phyloP scores from a whole-genome alignment of 2,329 filamentous ascomycete genomes.

The Lachnellula occidentalis region DNA sequence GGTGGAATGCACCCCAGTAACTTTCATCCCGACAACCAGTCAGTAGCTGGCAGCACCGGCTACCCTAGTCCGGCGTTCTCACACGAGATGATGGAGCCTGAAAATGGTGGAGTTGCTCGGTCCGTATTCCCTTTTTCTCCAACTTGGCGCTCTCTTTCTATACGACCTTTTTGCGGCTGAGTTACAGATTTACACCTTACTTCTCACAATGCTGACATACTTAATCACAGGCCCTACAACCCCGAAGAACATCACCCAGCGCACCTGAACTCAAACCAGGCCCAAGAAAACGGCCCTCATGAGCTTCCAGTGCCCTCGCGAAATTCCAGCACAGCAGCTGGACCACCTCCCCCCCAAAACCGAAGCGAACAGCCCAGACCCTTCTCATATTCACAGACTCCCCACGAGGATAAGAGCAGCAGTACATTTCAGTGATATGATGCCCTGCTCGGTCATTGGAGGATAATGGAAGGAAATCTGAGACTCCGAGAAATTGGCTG shows the following conservation, averaged over 20 bases:
- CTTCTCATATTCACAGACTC: slow-evolving; percentile 15
- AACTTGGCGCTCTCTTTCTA: not conserved
- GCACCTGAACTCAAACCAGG: not conserved
- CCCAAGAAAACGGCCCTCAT: not conserved
- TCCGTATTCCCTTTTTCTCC: slow-evolving; percentile 2
- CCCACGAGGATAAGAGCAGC: slow-evolving; percentile 1
- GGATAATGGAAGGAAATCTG: too few species aligned
- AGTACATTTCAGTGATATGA: not conserved
- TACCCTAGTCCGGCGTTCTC: slow-evolving; percentile 13
- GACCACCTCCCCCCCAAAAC: not conserved
- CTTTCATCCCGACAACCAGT: slow-evolving; percentile 1
- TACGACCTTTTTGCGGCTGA: not conserved
- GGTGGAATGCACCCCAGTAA: slow-evolving; percentile 3
- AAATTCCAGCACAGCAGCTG: slow-evolving; percentile 1
- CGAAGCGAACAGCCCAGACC: slow-evolving; percentile 2
- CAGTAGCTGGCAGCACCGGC: slow-evolving; percentile 5
- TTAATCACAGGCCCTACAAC: slow-evolving; percentile 6
- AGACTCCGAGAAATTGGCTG: not conserved
- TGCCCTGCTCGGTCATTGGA: too few species aligned
- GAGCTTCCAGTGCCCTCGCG: slow-evolving; percentile 2
- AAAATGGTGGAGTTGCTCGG: slow-evolving; percentile 2
- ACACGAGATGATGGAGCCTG: slow-evolving; percentile 13
- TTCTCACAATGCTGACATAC: not conserved
- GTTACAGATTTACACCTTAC: not conserved
- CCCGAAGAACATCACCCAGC: slow-evolving; percentile 1